phyloP scores from a whole-genome alignment of 768 basidiomycete species.

The Pleurotus tuoliensis region DNA sequence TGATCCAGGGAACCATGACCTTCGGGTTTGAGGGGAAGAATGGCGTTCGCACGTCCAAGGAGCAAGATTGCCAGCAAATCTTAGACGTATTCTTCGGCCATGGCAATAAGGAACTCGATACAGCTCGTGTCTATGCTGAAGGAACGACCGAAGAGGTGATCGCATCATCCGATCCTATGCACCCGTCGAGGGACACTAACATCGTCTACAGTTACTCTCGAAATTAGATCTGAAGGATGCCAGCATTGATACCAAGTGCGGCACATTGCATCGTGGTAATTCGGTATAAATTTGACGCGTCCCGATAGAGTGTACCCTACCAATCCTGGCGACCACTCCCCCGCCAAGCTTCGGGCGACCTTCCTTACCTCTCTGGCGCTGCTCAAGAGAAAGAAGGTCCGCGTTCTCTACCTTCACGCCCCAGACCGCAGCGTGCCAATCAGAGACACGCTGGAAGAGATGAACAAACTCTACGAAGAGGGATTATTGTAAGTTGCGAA shows the following conservation, averaged over 20 bases:
- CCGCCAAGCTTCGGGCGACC: constrained; percentile 30
- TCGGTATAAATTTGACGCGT: not conserved
- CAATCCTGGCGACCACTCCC: constrained; percentile 38
- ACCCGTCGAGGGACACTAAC: constrained; percentile 10
- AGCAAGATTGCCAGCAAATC: constrained; percentile 37
- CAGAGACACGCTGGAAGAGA: constrained; percentile 36
- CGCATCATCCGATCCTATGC: not conserved
- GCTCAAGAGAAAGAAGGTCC: constrained; percentile 36
- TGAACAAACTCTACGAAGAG: constrained; percentile 36
- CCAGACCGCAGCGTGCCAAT: constrained; percentile 44
- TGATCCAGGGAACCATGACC: constrained; percentile 43
- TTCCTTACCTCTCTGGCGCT: constrained; percentile 34
- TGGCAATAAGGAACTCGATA: constrained; percentile 44
- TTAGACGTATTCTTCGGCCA: constrained; percentile 38
- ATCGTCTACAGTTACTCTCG: constrained; percentile 24
- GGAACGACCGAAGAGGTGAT: constrained; percentile 46
- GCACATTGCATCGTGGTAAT: not conserved
- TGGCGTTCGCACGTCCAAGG: constrained; percentile 33
- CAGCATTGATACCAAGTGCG: constrained; percentile 47
- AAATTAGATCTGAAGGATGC: constrained; percentile 36
- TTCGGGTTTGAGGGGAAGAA: constrained; percentile 38
- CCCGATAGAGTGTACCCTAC: constrained; percentile 33
- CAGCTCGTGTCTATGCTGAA: constrained; percentile 42
- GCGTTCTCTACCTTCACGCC: constrained; percentile 44
- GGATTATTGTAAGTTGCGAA: constrained; percentile 27